Conservation (phyloP, 129 eudicot genomes). For the Centaurea solstitialis region DNA sequence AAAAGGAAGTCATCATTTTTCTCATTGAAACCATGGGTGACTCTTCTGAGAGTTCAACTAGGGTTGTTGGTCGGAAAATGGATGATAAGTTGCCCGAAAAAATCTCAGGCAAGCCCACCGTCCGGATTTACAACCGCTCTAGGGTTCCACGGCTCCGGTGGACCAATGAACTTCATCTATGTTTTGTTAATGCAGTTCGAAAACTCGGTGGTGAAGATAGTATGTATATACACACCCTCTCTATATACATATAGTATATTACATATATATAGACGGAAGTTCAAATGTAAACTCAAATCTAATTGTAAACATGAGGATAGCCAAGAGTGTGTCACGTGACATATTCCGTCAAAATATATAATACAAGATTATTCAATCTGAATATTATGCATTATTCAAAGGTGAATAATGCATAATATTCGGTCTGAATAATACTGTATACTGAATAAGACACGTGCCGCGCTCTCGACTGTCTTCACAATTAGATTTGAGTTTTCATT, state of each 20-base stretch:
- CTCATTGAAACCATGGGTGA: conserved; percentile 14
- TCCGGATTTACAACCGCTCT: conserved; percentile 57
- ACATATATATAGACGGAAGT: neutral
- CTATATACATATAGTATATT: neutral
- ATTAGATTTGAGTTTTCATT: too few species aligned
- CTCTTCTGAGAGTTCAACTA: conserved; percentile 3
- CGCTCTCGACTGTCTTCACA: neutral
- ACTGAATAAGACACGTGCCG: too few species aligned
- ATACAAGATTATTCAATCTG: too few species aligned
- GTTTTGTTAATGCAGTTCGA: conserved; percentile 58
- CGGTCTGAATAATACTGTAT: too few species aligned
- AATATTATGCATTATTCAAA: too few species aligned
- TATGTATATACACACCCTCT: conserved; percentile 11
- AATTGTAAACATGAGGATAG: too few species aligned
- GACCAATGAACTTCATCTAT: conserved; percentile 61
- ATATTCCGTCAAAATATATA: too few species aligned
- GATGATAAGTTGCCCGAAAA: conserved; percentile 9
- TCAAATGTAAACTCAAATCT: neutral
- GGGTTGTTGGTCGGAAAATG: neutral
- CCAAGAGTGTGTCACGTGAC: too few species aligned
- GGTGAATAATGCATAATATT: too few species aligned
- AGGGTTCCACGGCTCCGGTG: conserved; percentile 55
- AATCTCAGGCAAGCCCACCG: conserved; percentile 19
- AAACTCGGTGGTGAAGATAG: conserved; percentile 69
- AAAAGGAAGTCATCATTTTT: conserved; percentile 2